Evolutionary conservation across 2,329 filamentous ascomycete genomes (phyloP), one percentile per base, ranked within the genome.

Genomic region (Penicillium sp.): DNA sequence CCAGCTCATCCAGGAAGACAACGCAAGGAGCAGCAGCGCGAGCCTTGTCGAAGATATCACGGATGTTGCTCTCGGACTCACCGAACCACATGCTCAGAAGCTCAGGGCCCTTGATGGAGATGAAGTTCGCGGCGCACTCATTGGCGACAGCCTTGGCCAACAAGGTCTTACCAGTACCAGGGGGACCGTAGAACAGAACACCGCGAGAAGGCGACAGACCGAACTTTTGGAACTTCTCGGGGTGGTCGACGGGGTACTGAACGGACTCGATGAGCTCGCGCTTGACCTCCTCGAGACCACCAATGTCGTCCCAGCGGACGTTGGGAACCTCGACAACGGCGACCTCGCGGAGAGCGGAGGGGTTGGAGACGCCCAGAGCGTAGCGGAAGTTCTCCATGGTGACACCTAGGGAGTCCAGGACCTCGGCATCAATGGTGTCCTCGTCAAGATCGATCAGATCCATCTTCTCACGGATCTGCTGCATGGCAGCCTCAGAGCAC

Each of bases 371-470:
- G 71, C 95, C 95, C 52, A 99, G 90, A 61, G 95, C 94, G 73
- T 96, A 99, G 71, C 93, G 91, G 91, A 99, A 99, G 87, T 99
- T 99, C 80, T 99, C 95, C 92, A 98, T 98, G 62, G 95, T 99
- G 50, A 99, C 95, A 77, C 95, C 95, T 49, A 99, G 88, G 47
- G 95, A 98, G 81, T 99, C 95, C 55, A 99, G 87, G 54, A 99
- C 95, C 82, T 99, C 95, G 33, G 95, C 95, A 71, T 99, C 95
- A 64, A 99, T 99, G 62, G 95, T 99, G 74, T 99, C 95, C 82
- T 99, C 95, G 66, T 99, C 95, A 36, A 99, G 86, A 79, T 99
- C 95, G 69, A 99, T 99, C 65, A 99, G 87, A 76, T 99, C 95
- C 95, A 99, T 99, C 89, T 99, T 99, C 82, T 99, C 95, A 82